Conservation (phyloP, 768 basidiomycete species). For the Pulveroboletus ravenelii region DNA sequence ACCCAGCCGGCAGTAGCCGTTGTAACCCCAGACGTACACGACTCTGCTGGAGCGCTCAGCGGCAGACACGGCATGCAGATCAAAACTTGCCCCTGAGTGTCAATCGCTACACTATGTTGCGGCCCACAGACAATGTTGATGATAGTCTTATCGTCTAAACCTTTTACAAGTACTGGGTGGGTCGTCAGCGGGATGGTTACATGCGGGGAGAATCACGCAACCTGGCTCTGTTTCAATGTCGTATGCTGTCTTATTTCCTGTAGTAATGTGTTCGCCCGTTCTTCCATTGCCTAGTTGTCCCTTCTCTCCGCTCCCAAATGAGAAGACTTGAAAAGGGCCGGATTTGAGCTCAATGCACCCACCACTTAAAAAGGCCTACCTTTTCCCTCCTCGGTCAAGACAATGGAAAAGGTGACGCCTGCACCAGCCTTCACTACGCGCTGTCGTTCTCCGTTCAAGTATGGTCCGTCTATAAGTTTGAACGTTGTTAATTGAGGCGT, state of each 20-base stretch:
- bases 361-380: conserved; percentile 37
- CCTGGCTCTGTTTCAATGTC: conserved; percentile 73
- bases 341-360: background rate
- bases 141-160: conserved; percentile 73
- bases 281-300: conserved; percentile 92
- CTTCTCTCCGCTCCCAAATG: conserved; percentile 87
- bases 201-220: conserved; percentile 31
- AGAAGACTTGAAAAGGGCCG: conserved; percentile 53
- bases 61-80: background rate
- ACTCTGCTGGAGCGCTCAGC: conserved; percentile 38
- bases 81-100: conserved; percentile 58
- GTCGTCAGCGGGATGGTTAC: conserved; percentile 3
- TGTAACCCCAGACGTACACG: conserved; percentile 85
- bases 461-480: conserved; percentile 56
- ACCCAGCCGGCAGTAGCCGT: conserved; percentile 88
- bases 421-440: conserved; percentile 70
- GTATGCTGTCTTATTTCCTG: conserved; percentile 78
- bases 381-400: conserved; percentile 80
- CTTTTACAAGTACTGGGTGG: conserved; percentile 62
- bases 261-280: conserved; percentile 87
- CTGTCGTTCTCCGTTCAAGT: conserved; percentile 56
- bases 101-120: conserved; percentile 82
- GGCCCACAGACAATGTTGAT: conserved; percentile 79
- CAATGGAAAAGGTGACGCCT: conserved; percentile 78
- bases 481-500: conserved; percentile 65